A percentile compares a stretch with the other conserved stretches of the same genome.
phyloP scores from a whole-genome alignment of 2,329 filamentous ascomycete genomes.

The Colletotrichum simmondsii region DNA sequence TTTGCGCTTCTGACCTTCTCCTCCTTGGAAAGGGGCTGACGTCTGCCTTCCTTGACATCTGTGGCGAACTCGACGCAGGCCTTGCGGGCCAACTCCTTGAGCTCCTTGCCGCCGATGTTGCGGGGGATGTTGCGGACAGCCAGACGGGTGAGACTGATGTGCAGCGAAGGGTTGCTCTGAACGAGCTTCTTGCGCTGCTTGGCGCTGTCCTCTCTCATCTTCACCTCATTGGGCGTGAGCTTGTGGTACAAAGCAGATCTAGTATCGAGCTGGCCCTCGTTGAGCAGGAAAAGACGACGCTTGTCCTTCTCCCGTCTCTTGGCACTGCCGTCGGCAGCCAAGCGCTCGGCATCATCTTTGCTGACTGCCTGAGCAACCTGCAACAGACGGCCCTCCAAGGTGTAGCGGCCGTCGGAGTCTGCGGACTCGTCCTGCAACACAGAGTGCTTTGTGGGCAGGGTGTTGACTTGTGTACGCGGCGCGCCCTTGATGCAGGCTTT shows the following conservation, averaged over 20 bases:
- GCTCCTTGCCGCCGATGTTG: constrained; percentile 83
- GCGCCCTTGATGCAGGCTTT: constrained; percentile 80
- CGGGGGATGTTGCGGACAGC: constrained; percentile 92
- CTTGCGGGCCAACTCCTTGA: constrained; percentile 90
- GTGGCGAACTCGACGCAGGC: constrained; percentile 95
- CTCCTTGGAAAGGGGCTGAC: constrained; percentile 87
- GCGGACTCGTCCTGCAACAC: constrained; percentile 87
- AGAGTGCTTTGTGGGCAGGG: constrained; percentile 72
- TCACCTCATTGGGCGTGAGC: constrained; percentile 82
- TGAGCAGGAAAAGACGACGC: constrained; percentile 86
- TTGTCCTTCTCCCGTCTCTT: constrained; percentile 83
- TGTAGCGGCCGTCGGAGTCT: constrained; percentile 87
- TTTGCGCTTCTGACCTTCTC: constrained; percentile 84
- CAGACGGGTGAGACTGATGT: constrained; percentile 89
- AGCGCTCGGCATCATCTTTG: constrained; percentile 80
- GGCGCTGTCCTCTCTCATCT: constrained; percentile 87
- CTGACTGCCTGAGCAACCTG: constrained; percentile 87
- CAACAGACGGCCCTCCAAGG: constrained; percentile 87
- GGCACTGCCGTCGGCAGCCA: constrained; percentile 77
- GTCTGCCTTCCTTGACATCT: constrained; percentile 83
- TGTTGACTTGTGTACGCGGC: constrained; percentile 67
- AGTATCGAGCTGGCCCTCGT: constrained; percentile 84
- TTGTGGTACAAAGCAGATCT: constrained; percentile 81
- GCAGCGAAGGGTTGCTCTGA: constrained; percentile 88
- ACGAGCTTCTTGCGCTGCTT: constrained; percentile 91